Conservation (phyloP, 1,139 yeast genomes). For the Zygosaccharomyces pseudobailii region DNA sequence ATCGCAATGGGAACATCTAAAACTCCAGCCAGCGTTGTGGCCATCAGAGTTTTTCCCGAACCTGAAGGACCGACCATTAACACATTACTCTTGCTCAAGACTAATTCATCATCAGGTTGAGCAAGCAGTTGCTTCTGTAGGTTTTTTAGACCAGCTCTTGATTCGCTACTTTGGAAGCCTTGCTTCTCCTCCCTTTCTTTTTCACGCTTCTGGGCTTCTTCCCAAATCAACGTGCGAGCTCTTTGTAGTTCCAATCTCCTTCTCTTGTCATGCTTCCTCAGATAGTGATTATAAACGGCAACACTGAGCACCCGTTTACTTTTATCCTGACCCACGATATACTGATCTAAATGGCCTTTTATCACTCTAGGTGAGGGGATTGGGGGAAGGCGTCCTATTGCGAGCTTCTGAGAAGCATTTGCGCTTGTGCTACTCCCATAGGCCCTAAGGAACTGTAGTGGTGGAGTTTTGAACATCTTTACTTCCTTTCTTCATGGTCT, state of each 20-base stretch:
- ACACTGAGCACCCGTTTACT: constrained; percentile 52
- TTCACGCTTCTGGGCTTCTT: constrained; percentile 12
- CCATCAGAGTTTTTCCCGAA: constrained; percentile 50
- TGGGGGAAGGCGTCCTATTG: constrained; percentile 10
- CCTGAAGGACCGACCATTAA: constrained; percentile 53
- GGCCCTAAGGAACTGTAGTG: not conserved
- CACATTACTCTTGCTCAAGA: constrained; percentile 48
- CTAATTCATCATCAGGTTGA: constrained; percentile 34
- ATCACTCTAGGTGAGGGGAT: constrained; percentile 44
- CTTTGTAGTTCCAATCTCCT: constrained; percentile 21
- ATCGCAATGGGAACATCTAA: constrained; percentile 50
- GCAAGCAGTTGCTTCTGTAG: constrained; percentile 30
- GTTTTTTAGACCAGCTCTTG: constrained; percentile 31
- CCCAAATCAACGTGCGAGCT: constrained; percentile 18
- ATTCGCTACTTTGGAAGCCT: constrained; percentile 24
- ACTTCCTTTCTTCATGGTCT: not conserved
- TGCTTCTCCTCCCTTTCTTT: constrained; percentile 17
- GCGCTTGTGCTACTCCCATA: not conserved
- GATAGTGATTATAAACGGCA: constrained; percentile 50
- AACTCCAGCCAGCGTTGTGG: constrained; percentile 45
- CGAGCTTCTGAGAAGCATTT: constrained; percentile 18
- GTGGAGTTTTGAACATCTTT: not conserved
- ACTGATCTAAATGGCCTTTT: constrained; percentile 42
- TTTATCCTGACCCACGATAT: constrained; percentile 48
- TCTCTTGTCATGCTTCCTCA: constrained; percentile 41